Evolutionary conservation across 805 yeast species (phyloP).

Genomic region (Sugiyamaella lignohabitans): DNA sequence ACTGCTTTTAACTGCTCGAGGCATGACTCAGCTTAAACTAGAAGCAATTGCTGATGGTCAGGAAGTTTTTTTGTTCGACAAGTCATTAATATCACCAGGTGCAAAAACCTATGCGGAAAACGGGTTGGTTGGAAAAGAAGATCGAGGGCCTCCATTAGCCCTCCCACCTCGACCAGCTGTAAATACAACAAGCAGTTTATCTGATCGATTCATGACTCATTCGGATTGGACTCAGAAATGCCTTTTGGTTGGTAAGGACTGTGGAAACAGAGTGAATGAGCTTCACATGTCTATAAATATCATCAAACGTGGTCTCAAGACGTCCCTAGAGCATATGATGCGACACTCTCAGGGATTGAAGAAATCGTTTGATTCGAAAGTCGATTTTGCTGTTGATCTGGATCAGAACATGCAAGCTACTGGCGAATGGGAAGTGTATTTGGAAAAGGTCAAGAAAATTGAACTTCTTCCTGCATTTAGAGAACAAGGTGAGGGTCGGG

Average conservation of each 20-base stretch:
- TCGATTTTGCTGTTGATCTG: conserved; percentile 20
- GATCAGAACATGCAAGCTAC: conserved; percentile 19
- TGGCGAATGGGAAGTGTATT: conserved; percentile 16
- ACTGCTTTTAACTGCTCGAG: conserved; percentile 25
- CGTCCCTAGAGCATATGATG: conserved; percentile 24
- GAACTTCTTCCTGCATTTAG: conserved; percentile 8
- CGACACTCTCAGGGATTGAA: conserved; percentile 22
- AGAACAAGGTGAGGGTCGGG: conserved; percentile 8
- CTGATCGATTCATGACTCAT: neutral
- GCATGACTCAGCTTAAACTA: conserved; percentile 27
- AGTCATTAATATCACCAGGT: conserved; percentile 5
- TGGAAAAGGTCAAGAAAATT: conserved; percentile 10
- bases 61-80: conserved; percentile 26
- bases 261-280: neutral
- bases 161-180: neutral
- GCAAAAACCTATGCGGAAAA: neutral
- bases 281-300: conserved; percentile 14
- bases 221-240: conserved; percentile 16
- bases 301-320: conserved; percentile 22
- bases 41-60: conserved; percentile 23
- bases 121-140: neutral
- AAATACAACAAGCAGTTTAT: neutral
- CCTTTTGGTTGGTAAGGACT: neutral
- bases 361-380: conserved; percentile 19
- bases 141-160: neutral